Conservation (phyloP, 2,329 filamentous ascomycete species). For the Aspergillaceae sp. region DNA sequence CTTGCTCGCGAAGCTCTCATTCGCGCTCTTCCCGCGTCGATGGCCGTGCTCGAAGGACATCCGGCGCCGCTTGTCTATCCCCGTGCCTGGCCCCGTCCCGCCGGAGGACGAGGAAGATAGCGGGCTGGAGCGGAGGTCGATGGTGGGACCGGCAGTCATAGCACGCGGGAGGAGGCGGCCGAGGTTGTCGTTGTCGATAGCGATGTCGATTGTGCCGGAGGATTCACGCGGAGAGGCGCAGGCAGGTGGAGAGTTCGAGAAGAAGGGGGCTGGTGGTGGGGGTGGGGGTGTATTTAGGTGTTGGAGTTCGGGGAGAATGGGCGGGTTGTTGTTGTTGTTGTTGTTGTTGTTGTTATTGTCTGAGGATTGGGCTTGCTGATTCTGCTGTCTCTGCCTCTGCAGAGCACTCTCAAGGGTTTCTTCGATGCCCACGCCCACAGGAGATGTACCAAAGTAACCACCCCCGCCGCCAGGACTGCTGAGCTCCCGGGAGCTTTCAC, state of each 20-base stretch:
- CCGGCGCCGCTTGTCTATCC: constrained; percentile 23
- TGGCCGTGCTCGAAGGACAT: constrained; percentile 35
- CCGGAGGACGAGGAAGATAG: not conserved
- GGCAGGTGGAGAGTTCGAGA: constrained; percentile 5
- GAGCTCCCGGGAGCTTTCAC: constrained; percentile 19
- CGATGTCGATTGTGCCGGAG: constrained; percentile 32
- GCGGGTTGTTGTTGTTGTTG: constrained; percentile 24
- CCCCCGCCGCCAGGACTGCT: constrained; percentile 10
- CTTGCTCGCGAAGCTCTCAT: constrained; percentile 49
- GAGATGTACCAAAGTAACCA: constrained; percentile 21
- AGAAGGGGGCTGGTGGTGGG: constrained; percentile 38
- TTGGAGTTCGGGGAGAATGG: constrained; percentile 53
- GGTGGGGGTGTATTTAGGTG: constrained; percentile 50
- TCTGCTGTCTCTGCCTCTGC: not conserved
- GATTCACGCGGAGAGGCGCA: constrained; percentile 25
- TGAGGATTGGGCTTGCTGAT: too few species aligned
- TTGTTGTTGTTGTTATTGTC: not conserved
- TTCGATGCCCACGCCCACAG: constrained; percentile 46
- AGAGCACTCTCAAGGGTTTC: constrained; percentile 40
- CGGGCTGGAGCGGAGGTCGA: not conserved
- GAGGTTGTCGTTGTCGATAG: constrained; percentile 32
- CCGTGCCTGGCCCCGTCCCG: constrained; percentile 15
- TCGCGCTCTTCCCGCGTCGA: constrained; percentile 48
- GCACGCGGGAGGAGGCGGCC: constrained; percentile 27
- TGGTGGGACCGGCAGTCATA: constrained; percentile 25